Evolutionary conservation across 495 filamentous ascomycete genomes (phyloP).

Genomic region (Apodospora peruviana): DNA sequence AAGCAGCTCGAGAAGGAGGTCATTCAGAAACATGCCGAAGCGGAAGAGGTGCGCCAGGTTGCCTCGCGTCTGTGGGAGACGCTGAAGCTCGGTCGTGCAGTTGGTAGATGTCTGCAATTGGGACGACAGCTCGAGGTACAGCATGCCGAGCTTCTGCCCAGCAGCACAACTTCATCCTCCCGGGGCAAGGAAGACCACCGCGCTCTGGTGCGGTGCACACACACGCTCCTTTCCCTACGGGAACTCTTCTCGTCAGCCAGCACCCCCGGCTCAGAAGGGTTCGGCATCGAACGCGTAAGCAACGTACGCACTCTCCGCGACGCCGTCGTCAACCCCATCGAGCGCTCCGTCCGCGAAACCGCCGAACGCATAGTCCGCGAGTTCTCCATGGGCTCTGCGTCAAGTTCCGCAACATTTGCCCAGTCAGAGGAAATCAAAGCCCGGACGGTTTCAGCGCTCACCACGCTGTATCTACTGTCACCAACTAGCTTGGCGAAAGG

Average conservation of each 20-base stretch:
- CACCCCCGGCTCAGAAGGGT: conserved; percentile 63
- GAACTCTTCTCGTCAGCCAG: conserved; percentile 62
- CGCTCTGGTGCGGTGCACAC: conserved; percentile 70
- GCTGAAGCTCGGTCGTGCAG: conserved; percentile 68
- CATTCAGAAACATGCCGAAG: conserved; percentile 70
- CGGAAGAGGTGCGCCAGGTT: conserved; percentile 68
- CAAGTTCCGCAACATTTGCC: conserved; percentile 57
- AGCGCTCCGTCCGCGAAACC: conserved; percentile 58
- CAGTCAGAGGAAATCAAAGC: conserved; percentile 74
- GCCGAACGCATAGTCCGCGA: conserved; percentile 78
- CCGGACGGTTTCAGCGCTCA: conserved; percentile 65
- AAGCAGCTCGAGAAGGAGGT: conserved; percentile 79
- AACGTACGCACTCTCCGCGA: conserved; percentile 61
- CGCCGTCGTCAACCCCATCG: conserved; percentile 62
- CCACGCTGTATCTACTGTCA: conserved; percentile 78
- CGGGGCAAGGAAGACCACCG: conserved; percentile 61
- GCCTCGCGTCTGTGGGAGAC: conserved; percentile 71
- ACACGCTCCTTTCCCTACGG: conserved; percentile 67
- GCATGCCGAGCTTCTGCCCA: conserved; percentile 42
- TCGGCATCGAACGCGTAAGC: conserved; percentile 66
- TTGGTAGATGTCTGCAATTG: conserved; percentile 68
- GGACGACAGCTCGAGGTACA: conserved; percentile 85
- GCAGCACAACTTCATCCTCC: conserved; percentile 13
- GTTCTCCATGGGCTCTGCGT: conserved; percentile 72
- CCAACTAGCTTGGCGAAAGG: conserved; percentile 40